Evolutionary conservation across 176 grass and related monocot species (phyloP).

Genomic region (Avena insularis): DNA sequence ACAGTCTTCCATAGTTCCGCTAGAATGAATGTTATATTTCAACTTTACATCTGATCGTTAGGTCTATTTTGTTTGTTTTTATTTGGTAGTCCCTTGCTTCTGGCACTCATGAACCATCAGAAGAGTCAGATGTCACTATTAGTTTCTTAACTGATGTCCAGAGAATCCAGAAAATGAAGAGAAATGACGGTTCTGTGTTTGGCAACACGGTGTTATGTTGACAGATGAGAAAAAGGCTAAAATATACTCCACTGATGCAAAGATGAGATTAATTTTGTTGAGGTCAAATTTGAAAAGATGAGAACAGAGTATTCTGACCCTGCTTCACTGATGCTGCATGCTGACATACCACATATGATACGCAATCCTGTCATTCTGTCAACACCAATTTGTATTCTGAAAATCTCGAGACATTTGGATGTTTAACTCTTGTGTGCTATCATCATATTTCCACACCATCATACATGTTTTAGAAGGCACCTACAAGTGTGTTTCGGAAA

Average conservation of each 20-base stretch:
- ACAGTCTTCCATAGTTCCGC: neutral
- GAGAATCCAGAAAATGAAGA: constrained; percentile 22
- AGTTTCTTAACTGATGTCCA: constrained; percentile 30
- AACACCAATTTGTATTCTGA: constrained; percentile 1
- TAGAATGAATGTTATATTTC: constrained; percentile 12
- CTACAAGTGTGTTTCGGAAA: neutral
- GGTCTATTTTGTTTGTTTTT: neutral
- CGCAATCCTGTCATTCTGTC: neutral
- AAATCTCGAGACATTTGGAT: neutral
- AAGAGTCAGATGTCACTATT: neutral
- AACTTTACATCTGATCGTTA: constrained; percentile 16
- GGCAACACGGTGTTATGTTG: neutral
- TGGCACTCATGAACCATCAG: constrained; percentile 20
- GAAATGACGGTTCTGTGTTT: neutral
- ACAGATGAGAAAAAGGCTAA: constrained; percentile 6
- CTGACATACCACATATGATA: neutral
- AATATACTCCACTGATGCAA: neutral
- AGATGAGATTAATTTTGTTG: neutral
- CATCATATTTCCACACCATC: neutral
- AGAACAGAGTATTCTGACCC: constrained; percentile 16
- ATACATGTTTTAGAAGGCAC: neutral
- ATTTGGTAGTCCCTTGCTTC: constrained; percentile 21
- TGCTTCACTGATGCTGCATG: constrained; percentile 33
- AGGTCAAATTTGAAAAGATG: constrained; percentile 24
- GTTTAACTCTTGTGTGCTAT: neutral